Conservation (phyloP, 106 monocot species). For the Platanthera guangdongensis region DNA sequence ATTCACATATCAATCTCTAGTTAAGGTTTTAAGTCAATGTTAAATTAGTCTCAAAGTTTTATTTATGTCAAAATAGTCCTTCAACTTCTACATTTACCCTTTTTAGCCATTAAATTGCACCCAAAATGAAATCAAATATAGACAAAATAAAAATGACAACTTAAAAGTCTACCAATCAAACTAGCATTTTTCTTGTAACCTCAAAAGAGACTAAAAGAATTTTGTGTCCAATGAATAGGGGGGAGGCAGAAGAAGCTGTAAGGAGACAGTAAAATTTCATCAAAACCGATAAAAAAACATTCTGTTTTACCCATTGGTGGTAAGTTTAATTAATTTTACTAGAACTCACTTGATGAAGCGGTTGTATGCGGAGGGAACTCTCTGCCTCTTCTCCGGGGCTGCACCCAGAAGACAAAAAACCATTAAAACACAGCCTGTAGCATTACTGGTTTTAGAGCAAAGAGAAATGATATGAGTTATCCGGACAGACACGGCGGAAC, state of each 20-base stretch:
- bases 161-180: too few species aligned
- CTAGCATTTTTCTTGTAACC: too few species aligned
- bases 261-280: background rate
- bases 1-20: too few species aligned
- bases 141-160: too few species aligned
- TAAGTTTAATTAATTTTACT: background rate
- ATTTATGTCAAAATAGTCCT: too few species aligned
- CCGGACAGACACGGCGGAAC: background rate
- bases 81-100: too few species aligned
- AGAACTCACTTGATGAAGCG: slow-evolving; percentile 88
- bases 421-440: background rate
- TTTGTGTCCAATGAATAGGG: background rate
- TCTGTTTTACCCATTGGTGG: background rate
- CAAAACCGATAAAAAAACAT: background rate
- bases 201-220: too few species aligned
- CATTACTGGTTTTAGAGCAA: background rate
- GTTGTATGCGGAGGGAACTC: slow-evolving; percentile 99
- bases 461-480: background rate
- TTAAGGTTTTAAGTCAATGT: too few species aligned
- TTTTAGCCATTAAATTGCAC: too few species aligned
- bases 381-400: slow-evolving; percentile 99
- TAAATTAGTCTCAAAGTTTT: too few species aligned
- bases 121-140: too few species aligned
- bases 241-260: background rate
- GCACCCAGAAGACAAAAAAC: slow-evolving; percentile 10